Conservation (phyloP, 2,329 filamentous ascomycete species). For the Fusarium pininemorale region DNA sequence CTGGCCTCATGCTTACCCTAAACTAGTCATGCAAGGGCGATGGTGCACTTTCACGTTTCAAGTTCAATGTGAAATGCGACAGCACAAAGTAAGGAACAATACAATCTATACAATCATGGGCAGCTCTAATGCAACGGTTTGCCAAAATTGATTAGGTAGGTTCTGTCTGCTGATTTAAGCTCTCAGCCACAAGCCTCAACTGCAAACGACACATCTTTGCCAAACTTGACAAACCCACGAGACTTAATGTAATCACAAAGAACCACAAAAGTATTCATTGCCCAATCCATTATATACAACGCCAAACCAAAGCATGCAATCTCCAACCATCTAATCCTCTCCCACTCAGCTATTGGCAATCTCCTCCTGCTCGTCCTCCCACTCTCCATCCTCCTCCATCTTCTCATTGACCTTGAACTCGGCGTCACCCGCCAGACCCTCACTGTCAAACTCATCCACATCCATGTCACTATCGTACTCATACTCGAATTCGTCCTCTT, state of each 20-base stretch:
- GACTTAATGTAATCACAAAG: not conserved
- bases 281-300: constrained; percentile 38
- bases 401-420: constrained; percentile 59
- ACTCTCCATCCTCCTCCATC: constrained; percentile 61
- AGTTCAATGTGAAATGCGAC: not conserved
- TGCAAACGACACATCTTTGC: too few relatives aligned
- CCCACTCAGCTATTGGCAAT: constrained; percentile 43
- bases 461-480: constrained; percentile 57
- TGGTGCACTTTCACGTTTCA: not conserved
- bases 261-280: constrained; percentile 39
- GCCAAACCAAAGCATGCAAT: constrained; percentile 36
- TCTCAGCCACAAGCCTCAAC: too few relatives aligned
- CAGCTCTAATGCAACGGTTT: not conserved
- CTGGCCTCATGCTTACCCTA: constrained; percentile 1
- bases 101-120: not conserved
- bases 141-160: not conserved
- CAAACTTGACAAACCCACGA: not conserved
- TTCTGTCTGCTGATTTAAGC: too few relatives aligned
- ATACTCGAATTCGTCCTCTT: constrained; percentile 55
- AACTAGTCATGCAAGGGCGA: not conserved
- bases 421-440: constrained; percentile 59
- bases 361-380: constrained; percentile 61
- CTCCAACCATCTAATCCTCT: constrained; percentile 3
- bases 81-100: not conserved
- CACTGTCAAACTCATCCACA: constrained; percentile 61